Conservation (phyloP, 345 rosid genomes). For the Brassica cretica region DNA sequence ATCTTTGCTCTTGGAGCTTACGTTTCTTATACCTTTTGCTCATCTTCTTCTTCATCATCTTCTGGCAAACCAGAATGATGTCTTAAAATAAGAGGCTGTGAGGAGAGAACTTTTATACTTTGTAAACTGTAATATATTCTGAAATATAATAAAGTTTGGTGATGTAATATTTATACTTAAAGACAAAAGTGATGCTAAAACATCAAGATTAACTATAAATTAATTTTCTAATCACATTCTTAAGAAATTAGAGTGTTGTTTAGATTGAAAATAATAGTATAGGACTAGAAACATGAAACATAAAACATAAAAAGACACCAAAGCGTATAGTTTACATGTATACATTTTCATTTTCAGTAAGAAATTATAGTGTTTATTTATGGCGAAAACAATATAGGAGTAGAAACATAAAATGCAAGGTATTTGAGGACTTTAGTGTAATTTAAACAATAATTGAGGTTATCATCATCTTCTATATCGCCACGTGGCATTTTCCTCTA, state of each 20-base stretch:
- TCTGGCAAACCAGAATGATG: slow-evolving; percentile 36
- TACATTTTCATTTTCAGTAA: not conserved
- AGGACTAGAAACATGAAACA: too few species aligned
- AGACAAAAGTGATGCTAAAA: not conserved
- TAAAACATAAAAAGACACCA: not conserved
- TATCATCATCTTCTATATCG: slow-evolving; percentile 14
- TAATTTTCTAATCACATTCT: too few species aligned
- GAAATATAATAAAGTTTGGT: slow-evolving; percentile 30
- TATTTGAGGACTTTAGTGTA: not conserved
- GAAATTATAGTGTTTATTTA: not conserved
- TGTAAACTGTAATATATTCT: slow-evolving; percentile 11
- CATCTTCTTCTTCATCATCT: slow-evolving; percentile 32
- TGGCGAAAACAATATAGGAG: not conserved
- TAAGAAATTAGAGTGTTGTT: too few species aligned
- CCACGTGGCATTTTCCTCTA: slow-evolving; percentile 29
- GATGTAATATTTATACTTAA: not conserved
- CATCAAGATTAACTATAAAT: too few species aligned
- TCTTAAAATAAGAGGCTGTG: not conserved
- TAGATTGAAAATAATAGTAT: too few species aligned
- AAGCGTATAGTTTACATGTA: not conserved
- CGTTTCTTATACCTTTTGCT: slow-evolving; percentile 43
- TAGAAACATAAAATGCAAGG: slow-evolving; percentile 8
- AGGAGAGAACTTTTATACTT: not conserved
- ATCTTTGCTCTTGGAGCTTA: slow-evolving; percentile 63
- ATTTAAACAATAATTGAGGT: slow-evolving; percentile 14